Base-by-base conservation (phyloP, 805 yeast genomes). In the Dipodascus albidus region DNA sequence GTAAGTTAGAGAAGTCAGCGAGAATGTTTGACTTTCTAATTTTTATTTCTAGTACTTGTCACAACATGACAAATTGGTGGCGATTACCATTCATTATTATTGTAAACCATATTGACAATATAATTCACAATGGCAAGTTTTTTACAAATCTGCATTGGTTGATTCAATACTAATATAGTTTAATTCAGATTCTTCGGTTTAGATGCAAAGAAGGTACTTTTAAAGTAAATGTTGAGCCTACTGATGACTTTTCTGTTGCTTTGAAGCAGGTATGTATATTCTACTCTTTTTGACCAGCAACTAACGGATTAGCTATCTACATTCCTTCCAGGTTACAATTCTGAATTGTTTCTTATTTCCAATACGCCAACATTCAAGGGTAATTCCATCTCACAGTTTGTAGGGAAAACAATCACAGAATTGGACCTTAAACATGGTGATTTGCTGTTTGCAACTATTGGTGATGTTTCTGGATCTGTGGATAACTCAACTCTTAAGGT, bases 141-240 rank as follows among this genome's bases (percentile, higher is more conserved):
- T n/a, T n/a, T n/a, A n/a, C n/a, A n/a, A n/a, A n/a, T n/a, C n/a
- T n/a, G n/a, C n/a, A n/a, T n/a, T n/a, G n/a, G n/a, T n/a, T n/a
- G n/a, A n/a, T n/a, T n/a, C n/a, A n/a, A n/a, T n/a, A n/a, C n/a
- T n/a, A n/a, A n/a, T 27, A 27, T 27, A 27, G 33, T 6, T 11
- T 27, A 27, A 27, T 17, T n/a, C 48, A 73, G 88, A 78, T 90
- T 59, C 70, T 85, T 21, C 74, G 99, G 62, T 87, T 93, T 68
- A 77, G 96, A 63, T 75, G 93, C 24, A 87, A 80, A 62, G 85
- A 86, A 59, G 98, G 98, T 6, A 83, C 81, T 78, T 80, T 79
- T 64, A 77, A 98, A 53, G 76, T 86, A 35, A 65, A 70, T 23
- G 79, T 78, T 24, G 79, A 79, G 23, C 68, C 72, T 2, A 50